Base-by-base conservation (phyloP, 169 alveolate genomes). In the Cryptosporidium viatorum region DNA sequence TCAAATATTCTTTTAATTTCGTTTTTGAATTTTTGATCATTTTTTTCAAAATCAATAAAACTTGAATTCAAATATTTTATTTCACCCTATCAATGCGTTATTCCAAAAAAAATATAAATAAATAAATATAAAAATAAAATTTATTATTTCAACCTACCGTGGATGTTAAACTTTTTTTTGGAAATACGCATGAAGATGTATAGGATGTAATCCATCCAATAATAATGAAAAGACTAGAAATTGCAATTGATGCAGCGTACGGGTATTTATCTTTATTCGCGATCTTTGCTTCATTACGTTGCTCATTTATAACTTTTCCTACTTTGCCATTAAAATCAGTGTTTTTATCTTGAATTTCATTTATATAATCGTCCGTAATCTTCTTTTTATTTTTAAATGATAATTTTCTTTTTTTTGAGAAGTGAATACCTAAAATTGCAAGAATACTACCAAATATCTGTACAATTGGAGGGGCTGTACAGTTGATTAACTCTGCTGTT, bases 341-440 rank as follows among this genome's bases (percentile, higher is more conserved):
- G 35, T 55, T n/a, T 23, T 55, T 21, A 43, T 31, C n/a, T 10
- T 48, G 55, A 18, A 70, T 31, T 37, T 58, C 55, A 41, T 58
- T 69, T 52, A 69, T 45, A 39, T 60, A 35, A 35, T 50, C 58
- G 21, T 18, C 12, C 0, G 9, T 7, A 18, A 45, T 21, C 31
- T 62, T 35, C 43, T 21, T 60, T 16, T 43, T 80, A 60, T 41
- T 80, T 48, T 35, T 80, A 58, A 60, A 14, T 80, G 9, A 6
- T 37, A 65, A 33, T 16, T 65, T 80, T 18, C 58, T 45, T 48
- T 80, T 43, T 48, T 80, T 80, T 21, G 89, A 80, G 35, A 85
- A 74, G 51, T 85, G 92, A 23, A 85, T 71, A 21, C 92, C 92
- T n/a, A 85, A 10, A 37, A 85, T 85, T 29, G 92, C 92, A 29